phyloP scores from a whole-genome alignment of 352 stramenopile genomes.

The Globisporangium paroecandrum region DNA sequence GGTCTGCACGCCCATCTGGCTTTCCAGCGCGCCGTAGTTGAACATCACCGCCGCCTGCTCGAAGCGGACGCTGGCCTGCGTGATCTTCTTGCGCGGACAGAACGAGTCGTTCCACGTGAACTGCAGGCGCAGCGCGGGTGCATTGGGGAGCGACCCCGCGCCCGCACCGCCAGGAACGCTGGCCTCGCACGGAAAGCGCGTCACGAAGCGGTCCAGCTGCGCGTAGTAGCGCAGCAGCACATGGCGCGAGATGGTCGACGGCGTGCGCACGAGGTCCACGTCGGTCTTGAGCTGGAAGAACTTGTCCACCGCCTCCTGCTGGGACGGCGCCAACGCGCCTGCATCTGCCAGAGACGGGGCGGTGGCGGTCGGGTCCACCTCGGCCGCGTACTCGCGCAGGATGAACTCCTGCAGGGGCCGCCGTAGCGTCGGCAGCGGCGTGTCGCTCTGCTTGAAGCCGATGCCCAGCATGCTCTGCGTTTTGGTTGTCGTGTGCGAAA shows the following conservation, averaged over 20 bases:
- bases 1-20: conserved; percentile 74
- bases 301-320: conserved; percentile 38
- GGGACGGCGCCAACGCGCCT: conserved; percentile 12
- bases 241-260: conserved; percentile 59
- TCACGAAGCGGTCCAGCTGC: conserved; percentile 61
- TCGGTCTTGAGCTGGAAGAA: conserved; percentile 60
- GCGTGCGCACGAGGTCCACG: conserved; percentile 67
- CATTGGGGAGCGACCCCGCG: conserved; percentile 1
- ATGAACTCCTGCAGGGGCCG: conserved; percentile 68
- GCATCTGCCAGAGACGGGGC: neutral
- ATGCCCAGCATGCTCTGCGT: conserved; percentile 53
- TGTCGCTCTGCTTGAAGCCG: conserved; percentile 74
- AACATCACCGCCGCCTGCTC: conserved; percentile 86
- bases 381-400: conserved; percentile 57
- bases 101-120: conserved; percentile 93
- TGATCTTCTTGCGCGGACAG: conserved; percentile 81
- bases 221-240: conserved; percentile 76
- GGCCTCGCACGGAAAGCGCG: conserved; percentile 53
- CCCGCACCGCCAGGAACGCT: conserved; percentile 12
- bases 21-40: conserved; percentile 82
- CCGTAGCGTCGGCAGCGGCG: conserved; percentile 29
- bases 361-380: neutral
- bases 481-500: neutral
- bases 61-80: conserved; percentile 57
- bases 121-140: conserved; percentile 39